A percentile compares a stretch with the other conserved stretches of the same genome.
These are phyloP conservation scores for Alopecurus myosuroides DNA, from an alignment of 176 grass and related monocot genomes.

Conservation along the genomic window DNA sequence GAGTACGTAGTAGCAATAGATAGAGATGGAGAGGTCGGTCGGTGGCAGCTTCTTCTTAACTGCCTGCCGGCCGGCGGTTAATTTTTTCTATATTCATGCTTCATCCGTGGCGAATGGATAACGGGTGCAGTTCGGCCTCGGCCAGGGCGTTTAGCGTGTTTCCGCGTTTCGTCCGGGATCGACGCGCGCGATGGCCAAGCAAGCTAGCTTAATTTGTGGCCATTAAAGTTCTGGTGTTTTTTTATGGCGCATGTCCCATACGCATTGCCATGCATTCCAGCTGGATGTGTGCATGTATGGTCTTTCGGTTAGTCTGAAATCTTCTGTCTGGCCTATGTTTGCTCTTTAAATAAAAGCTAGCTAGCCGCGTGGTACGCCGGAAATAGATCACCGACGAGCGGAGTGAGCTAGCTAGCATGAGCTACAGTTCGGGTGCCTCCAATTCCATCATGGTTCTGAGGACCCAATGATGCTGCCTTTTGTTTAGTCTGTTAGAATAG, in stretches of 20 bases:
- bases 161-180: background rate
- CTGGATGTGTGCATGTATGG: background rate
- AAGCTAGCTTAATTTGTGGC: background rate
- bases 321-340: background rate
- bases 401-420: background rate
- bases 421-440: background rate
- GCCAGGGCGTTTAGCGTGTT: background rate
- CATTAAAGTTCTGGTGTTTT: background rate
- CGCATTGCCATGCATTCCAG: background rate
- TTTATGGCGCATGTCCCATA: background rate
- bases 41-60: conserved; percentile 2
- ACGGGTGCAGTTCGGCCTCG: background rate
- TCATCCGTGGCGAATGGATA: background rate
- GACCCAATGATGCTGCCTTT: background rate
- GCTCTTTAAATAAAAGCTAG: background rate
- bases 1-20: no score
- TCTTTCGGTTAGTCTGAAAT: background rate
- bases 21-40: background rate
- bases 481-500: no score
- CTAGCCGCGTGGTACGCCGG: background rate
- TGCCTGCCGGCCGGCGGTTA: background rate
- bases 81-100: background rate
- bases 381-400: conserved; percentile 6
- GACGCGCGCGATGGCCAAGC: background rate
- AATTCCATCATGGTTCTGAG: background rate